These are phyloP conservation scores for Apostasia shenzhenica DNA, from an alignment of 106 monocot genomes.

Conservation along the genomic window DNA sequence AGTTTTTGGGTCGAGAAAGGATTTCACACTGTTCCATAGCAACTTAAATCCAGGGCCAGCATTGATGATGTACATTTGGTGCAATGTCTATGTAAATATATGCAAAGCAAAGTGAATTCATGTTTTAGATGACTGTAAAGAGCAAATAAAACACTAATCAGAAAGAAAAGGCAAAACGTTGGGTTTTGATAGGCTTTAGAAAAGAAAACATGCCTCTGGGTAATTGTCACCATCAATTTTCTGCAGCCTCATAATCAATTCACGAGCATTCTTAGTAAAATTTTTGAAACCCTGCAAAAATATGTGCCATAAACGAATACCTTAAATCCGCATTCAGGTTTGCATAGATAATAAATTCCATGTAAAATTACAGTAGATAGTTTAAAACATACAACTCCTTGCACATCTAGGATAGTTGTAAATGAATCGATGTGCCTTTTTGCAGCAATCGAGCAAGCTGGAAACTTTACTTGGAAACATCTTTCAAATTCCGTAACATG, in stretches of 20 bases:
- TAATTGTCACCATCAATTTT: slow-evolving; percentile 70
- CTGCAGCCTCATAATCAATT: slow-evolving; percentile 43
- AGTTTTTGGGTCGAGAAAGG: slow-evolving; percentile 73
- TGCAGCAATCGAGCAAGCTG: slow-evolving; percentile 77
- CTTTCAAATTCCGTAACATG: slow-evolving; percentile 69
- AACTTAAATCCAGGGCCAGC: slow-evolving; percentile 67
- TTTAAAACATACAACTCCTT: slow-evolving; percentile 60
- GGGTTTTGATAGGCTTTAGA: neutral
- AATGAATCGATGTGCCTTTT: slow-evolving; percentile 74
- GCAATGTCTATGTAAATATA: slow-evolving; percentile 3
- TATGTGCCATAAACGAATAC: neutral
- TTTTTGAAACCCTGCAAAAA: slow-evolving; percentile 46
- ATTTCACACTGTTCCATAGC: slow-evolving; percentile 64
- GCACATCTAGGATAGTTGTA: slow-evolving; percentile 83
- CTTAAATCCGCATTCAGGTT: neutral
- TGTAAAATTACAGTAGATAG: neutral
- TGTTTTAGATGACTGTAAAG: neutral
- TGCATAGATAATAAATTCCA: neutral
- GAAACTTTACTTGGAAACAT: slow-evolving; percentile 56
- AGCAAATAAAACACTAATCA: neutral
- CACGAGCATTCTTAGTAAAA: slow-evolving; percentile 55
- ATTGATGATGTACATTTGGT: slow-evolving; percentile 64
- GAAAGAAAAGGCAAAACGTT: neutral
- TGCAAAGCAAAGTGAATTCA: neutral
- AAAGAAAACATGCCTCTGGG: slow-evolving; percentile 38